Base-by-base conservation (phyloP, 768 basidiomycete species). In the Pisolithus microcarpus region DNA sequence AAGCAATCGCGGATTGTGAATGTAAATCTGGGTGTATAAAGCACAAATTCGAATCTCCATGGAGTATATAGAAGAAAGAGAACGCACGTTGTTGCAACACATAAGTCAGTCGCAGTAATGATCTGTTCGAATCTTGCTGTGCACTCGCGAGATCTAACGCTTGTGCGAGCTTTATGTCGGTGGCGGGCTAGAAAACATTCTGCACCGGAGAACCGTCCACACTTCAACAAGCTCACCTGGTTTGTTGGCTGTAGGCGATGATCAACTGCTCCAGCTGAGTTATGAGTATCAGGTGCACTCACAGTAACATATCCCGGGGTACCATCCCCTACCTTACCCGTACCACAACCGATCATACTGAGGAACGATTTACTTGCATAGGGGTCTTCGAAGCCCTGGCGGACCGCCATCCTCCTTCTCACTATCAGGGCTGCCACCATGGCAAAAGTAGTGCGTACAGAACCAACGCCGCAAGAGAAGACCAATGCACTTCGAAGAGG, bases 391-490 rank as follows among this genome's bases (percentile, higher is more conserved):
- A 84, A 66, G 1, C 89, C 90, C 26, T 74, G 70, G 15, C 75
- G 58, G 5, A 85, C 63, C 31, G 82, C 62, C 58, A 91, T 86
- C 60, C 85, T 88, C 44, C 95, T 75, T 39, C 95, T 75, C 2
- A 97, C 76, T 34, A 99, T 74, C 51, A 84, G 81, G 0, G 95
- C 93, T 7, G 92, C 90, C n/a, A 85, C 80, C 96, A 98, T 98
- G 3, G 91, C 92, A 62, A 96, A 98, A 0, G 94, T 97, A 2
- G 93, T 94, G 18, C 95, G 79, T 1, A 97, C 94, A 2, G 91
- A 91, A 42, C 96, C 96, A 83, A 95, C 92, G 30, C 96, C 95
- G 64, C 95, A 97, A 45, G 88, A 92, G 65, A 98, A 97, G 4
- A 98, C 87, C 18, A 98, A 72, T 0, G 87, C 83, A 0, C 91